Conservation (phyloP, 257 asterid species). For the Verbena officinalis region DNA sequence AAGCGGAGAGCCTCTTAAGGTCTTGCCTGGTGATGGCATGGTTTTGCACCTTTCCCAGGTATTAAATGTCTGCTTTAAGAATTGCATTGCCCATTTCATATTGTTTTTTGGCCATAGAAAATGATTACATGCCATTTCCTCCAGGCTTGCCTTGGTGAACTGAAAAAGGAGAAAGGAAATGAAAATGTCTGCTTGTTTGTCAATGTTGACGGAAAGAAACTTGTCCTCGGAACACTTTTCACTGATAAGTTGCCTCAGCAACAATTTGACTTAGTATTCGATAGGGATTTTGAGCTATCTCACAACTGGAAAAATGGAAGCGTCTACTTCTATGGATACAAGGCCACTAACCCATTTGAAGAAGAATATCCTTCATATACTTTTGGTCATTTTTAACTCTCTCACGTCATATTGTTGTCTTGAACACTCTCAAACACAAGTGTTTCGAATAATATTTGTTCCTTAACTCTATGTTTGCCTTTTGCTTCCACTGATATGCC, state of each 20-base stretch:
- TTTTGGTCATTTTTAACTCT: neutral
- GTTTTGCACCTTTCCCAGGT: constrained; percentile 89
- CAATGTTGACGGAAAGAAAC: constrained; percentile 60
- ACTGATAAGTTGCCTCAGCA: constrained; percentile 79
- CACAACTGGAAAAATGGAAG: constrained; percentile 84
- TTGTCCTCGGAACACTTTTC: constrained; percentile 76
- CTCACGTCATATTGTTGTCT: neutral
- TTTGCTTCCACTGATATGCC: constrained; percentile 37
- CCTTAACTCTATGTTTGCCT: constrained; percentile 49
- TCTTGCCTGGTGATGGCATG: constrained; percentile 50
- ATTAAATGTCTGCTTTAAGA: neutral
- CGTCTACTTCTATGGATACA: constrained; percentile 74
- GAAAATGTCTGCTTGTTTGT: constrained; percentile 53
- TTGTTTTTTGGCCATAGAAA: neutral
- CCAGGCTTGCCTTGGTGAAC: constrained; percentile 77
- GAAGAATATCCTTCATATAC: constrained; percentile 66
- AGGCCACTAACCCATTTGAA: constrained; percentile 48
- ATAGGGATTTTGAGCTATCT: constrained; percentile 57
- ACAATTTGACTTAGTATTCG: constrained; percentile 67
- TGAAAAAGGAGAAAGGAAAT: constrained; percentile 51
- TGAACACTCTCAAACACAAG: neutral
- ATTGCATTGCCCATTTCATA: neutral
- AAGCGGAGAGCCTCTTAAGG: constrained; percentile 57
- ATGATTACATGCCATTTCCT: neutral
- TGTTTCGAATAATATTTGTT: constrained; percentile 18